Evolutionary conservation across 192 early-diverging fungal species (phyloP).

Genomic region (Haplosporangium gracile): DNA sequence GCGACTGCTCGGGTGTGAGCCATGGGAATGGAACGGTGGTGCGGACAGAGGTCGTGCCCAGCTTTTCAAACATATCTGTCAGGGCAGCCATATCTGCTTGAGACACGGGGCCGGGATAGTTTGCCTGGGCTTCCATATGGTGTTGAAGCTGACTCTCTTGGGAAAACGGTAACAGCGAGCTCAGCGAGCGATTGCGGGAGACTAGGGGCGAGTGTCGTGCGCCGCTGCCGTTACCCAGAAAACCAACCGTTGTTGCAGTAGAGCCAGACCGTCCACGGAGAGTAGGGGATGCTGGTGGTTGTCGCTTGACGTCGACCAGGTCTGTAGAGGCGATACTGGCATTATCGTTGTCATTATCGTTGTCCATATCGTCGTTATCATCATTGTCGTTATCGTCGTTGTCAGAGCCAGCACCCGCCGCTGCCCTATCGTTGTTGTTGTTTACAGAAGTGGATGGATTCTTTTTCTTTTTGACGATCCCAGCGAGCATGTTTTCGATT

Average conservation of each 20-base stretch:
- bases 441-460: background rate
- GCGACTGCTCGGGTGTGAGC: constrained; percentile 52
- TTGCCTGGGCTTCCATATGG: constrained; percentile 17
- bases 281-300: constrained; percentile 42
- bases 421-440: background rate
- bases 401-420: constrained; percentile 14
- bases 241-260: background rate
- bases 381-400: constrained; percentile 23
- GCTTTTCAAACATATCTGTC: constrained; percentile 42
- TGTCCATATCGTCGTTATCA: constrained; percentile 18
- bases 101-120: constrained; percentile 28
- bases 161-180: constrained; percentile 40
- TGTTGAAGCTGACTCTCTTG: constrained; percentile 25
- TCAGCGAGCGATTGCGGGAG: constrained; percentile 49
- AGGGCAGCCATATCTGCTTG: constrained; percentile 40
- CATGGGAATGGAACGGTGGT: constrained; percentile 54
- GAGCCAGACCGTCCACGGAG: constrained; percentile 41
- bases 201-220: constrained; percentile 43
- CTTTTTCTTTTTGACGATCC: constrained; percentile 61
- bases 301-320: constrained; percentile 45
- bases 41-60: constrained; percentile 47
- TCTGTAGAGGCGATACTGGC: constrained; percentile 27
- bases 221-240: background rate
- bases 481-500: constrained; percentile 69
- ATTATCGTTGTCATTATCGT: constrained; percentile 16